Evolutionary conservation across 2,329 filamentous ascomycete species (phyloP).

Genomic region (Grosmannia serpens): DNA sequence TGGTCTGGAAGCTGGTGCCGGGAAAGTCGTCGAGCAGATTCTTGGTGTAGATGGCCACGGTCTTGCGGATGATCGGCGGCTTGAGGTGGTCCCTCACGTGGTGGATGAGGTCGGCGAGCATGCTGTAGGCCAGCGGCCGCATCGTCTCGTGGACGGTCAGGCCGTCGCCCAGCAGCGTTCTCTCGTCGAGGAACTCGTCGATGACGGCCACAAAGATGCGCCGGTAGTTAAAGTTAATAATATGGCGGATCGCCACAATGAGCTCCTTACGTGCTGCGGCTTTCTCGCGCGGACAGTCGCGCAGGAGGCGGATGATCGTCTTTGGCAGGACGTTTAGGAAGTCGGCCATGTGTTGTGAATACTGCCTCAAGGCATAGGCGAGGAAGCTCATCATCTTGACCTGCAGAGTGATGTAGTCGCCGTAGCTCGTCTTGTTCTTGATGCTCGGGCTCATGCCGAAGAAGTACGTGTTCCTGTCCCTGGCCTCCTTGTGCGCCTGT

Average conservation of each 20-base stretch:
- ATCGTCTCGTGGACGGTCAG: conserved; percentile 95
- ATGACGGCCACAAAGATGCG: conserved; percentile 93
- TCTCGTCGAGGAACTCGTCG: conserved; percentile 86
- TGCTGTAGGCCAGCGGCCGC: conserved; percentile 90
- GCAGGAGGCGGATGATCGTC: conserved; percentile 80
- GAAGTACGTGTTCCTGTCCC: conserved; percentile 68
- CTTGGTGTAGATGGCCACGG: conserved; percentile 92
- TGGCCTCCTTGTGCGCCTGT: conserved; percentile 79
- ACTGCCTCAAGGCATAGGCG: conserved; percentile 81
- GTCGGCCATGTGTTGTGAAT: conserved; percentile 75
- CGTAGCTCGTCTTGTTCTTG: conserved; percentile 86
- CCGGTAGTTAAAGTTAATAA: conserved; percentile 97
- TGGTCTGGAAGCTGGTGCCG: conserved; percentile 97
- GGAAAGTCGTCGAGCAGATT: conserved; percentile 94
- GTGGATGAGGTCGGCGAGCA: conserved; percentile 96
- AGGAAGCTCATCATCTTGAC: conserved; percentile 99
- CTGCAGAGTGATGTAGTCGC: conserved; percentile 94
- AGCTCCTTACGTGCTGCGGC: conserved; percentile 90
- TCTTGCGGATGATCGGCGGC: conserved; percentile 85
- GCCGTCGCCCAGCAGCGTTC: conserved; percentile 88
- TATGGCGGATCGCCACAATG: conserved; percentile 90
- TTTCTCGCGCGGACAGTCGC: conserved; percentile 91
- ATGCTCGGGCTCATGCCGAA: conserved; percentile 89
- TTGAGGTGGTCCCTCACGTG: conserved; percentile 85
- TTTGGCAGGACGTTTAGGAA: conserved; percentile 77